Evolutionary conservation across 2,329 filamentous ascomycete genomes (phyloP).

Genomic region (Pyrenochaeta sp.): DNA sequence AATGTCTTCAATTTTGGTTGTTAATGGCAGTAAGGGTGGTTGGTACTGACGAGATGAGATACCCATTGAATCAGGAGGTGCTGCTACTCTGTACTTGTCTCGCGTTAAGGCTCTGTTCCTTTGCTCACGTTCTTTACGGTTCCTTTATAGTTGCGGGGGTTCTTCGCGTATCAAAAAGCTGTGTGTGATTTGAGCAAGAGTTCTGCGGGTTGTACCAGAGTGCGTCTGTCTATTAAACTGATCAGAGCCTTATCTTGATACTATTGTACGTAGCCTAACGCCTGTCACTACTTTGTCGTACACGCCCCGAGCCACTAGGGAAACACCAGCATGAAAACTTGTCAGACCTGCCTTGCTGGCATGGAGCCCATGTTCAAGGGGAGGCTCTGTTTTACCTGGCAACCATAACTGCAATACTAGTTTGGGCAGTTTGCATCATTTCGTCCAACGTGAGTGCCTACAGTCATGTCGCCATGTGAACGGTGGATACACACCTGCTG

Average conservation of each 20-base stretch:
- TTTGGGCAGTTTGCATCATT: neutral
- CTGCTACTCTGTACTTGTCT: constrained; percentile 40
- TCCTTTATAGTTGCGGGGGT: constrained; percentile 14
- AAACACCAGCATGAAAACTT: too few species aligned
- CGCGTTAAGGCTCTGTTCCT: constrained; percentile 27
- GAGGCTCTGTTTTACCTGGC: too few species aligned
- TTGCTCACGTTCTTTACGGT: constrained; percentile 26
- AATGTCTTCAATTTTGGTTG: constrained; percentile 33
- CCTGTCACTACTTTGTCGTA: too few species aligned
- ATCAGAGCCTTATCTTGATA: too few species aligned
- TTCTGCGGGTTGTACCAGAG: neutral
- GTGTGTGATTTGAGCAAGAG: neutral
- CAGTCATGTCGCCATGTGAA: neutral
- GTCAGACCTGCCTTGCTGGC: too few species aligned
- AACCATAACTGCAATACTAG: too few species aligned
- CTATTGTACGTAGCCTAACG: too few species aligned
- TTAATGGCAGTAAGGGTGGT: constrained; percentile 41
- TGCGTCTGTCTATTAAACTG: too few species aligned
- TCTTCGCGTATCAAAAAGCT: constrained; percentile 20
- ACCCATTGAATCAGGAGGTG: constrained; percentile 50
- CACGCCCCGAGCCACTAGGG: too few species aligned
- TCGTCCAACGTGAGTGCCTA: too few species aligned
- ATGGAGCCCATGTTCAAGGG: too few species aligned
- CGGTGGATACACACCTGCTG: neutral
- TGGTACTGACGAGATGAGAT: constrained; percentile 50